phyloP scores from a whole-genome alignment of 169 alveolate genomes.

The Plasmodium malariae region DNA sequence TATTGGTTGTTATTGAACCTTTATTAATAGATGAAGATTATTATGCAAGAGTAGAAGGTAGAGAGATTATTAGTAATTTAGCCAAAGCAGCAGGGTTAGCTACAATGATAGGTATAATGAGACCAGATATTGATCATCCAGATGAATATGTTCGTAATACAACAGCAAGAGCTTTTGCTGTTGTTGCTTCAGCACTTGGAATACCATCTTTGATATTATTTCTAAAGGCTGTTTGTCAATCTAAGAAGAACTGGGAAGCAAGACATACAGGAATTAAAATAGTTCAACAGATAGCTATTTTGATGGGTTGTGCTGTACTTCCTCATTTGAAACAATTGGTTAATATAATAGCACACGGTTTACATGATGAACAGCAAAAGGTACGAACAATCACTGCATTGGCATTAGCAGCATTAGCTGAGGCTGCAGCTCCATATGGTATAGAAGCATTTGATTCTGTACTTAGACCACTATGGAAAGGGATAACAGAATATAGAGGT shows the following conservation, averaged over 20 bases:
- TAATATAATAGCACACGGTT: conserved; percentile 97
- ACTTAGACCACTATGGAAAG: conserved; percentile 98
- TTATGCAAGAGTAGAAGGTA: conserved; percentile 99
- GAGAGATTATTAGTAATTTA: conserved; percentile 97
- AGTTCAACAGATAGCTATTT: conserved; percentile 97
- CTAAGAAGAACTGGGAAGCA: conserved; percentile 98
- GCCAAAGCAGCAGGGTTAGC: conserved; percentile 98
- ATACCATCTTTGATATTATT: conserved; percentile 97
- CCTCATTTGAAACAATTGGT: conserved; percentile 98
- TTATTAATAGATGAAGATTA: conserved; percentile 99
- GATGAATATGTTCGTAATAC: conserved; percentile 99
- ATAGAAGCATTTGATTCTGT: conserved; percentile 99
- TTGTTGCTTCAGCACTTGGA: conserved; percentile 99
- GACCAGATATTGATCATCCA: conserved; percentile 99
- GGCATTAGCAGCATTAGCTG: conserved; percentile 99
- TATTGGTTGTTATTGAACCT: conserved; percentile 99
- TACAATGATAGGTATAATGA: conserved; percentile 99
- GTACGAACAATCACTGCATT: conserved; percentile 99
- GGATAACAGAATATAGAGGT: conserved; percentile 98
- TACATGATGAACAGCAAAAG: conserved; percentile 96
- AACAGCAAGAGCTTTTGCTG: conserved; percentile 99
- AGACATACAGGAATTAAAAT: conserved; percentile 99
- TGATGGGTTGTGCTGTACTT: conserved; percentile 98
- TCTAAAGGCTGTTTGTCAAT: conserved; percentile 98
- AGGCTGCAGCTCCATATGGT: conserved; percentile 99